phyloP scores from a whole-genome alignment of 2,329 filamentous ascomycete species.

The Arthrobotrys entomopaga region DNA sequence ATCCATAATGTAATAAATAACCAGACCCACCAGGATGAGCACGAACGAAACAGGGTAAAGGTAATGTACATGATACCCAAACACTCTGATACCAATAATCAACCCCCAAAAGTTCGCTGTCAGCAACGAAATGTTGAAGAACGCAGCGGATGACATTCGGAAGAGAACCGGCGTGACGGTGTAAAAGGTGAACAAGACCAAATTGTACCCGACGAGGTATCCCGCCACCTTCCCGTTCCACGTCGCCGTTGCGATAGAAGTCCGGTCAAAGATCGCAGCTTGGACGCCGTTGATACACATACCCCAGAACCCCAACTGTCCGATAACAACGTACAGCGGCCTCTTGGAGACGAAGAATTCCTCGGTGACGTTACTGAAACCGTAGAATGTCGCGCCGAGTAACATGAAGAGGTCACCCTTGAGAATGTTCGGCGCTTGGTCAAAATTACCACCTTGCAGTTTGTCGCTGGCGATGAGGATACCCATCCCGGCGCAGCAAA shows the following conservation, averaged over 20 bases:
- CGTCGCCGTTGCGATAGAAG: constrained; percentile 72
- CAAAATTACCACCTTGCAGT: constrained; percentile 64
- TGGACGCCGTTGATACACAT: constrained; percentile 91
- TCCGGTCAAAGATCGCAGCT: constrained; percentile 89
- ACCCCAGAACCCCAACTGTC: constrained; percentile 87
- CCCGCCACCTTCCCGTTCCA: constrained; percentile 77
- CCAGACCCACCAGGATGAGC: constrained; percentile 76
- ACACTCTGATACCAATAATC: constrained; percentile 88
- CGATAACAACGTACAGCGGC: constrained; percentile 80
- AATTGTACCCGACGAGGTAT: constrained; percentile 89
- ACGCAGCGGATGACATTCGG: constrained; percentile 88
- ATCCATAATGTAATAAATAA: constrained; percentile 79
- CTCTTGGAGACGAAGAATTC: constrained; percentile 90
- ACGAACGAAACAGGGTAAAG: constrained; percentile 97
- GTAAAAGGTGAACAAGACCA: constrained; percentile 87
- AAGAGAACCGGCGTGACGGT: constrained; percentile 85
- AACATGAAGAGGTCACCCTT: constrained; percentile 95
- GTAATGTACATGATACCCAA: constrained; percentile 81
- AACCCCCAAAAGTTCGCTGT: constrained; percentile 98
- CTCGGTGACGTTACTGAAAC: constrained; percentile 88
- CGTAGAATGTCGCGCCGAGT: constrained; percentile 89
- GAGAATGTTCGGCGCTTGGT: constrained; percentile 73
- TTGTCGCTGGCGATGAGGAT: constrained; percentile 58
- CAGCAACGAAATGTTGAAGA: constrained; percentile 94
- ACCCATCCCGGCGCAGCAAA: constrained; percentile 84